Conservation (phyloP, 352 stramenopile genomes). For the Phytophthora cactorum region DNA sequence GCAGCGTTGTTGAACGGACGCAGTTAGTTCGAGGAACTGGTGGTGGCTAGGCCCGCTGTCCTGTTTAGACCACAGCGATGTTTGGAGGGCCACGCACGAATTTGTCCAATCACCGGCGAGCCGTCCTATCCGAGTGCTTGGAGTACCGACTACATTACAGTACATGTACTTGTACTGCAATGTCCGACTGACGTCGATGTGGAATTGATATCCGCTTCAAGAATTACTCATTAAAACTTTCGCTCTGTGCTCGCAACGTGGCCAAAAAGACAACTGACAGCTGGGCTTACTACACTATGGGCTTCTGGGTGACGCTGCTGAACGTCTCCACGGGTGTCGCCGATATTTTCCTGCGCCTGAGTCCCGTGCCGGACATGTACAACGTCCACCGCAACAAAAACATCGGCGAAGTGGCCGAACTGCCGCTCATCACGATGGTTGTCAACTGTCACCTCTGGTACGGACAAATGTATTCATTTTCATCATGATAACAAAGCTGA, state of each 20-base stretch:
- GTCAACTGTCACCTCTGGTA: constrained; percentile 41
- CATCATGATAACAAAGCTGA: too few species aligned
- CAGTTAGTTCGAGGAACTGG: constrained; percentile 4
- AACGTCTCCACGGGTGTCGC: constrained; percentile 25
- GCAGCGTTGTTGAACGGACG: not conserved
- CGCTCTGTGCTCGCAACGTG: constrained; percentile 4
- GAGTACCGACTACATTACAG: constrained; percentile 1
- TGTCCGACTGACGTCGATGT: constrained; percentile 4
- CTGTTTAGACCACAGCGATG: constrained; percentile 19
- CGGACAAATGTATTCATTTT: not conserved
- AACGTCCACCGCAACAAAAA: constrained; percentile 34
- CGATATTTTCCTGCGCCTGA: constrained; percentile 33
- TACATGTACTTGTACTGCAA: not conserved
- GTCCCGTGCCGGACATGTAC: constrained; percentile 35
- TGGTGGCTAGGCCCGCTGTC: constrained; percentile 3
- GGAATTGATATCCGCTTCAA: constrained; percentile 3
- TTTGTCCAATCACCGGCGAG: constrained; percentile 11
- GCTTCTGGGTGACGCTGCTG: constrained; percentile 25
- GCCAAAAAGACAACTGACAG: not conserved
- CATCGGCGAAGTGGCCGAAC: constrained; percentile 32
- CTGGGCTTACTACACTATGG: constrained; percentile 10
- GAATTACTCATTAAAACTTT: constrained; percentile 16
- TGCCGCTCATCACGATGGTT: constrained; percentile 31
- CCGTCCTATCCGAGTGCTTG: constrained; percentile 22
- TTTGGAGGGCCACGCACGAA: constrained; percentile 7